Base-by-base conservation (phyloP, 495 filamentous ascomycete species). In the Extremus antarcticus region DNA sequence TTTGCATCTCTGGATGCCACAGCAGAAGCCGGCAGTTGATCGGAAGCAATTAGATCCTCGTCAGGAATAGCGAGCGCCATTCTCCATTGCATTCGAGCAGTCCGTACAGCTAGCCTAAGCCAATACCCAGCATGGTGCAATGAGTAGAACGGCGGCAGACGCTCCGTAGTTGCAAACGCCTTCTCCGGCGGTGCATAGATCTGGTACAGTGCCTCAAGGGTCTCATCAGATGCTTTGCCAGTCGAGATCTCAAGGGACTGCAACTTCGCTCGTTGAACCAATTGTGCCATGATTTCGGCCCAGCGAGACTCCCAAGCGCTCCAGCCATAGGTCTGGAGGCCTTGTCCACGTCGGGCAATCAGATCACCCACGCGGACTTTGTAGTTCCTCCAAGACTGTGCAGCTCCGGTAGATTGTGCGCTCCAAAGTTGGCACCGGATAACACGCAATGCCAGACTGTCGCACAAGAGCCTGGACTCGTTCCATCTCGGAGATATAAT, bases 91-190 rank as follows among this genome's bases (percentile, higher is more conserved):
- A 72, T 65, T 45, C 77, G 76, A 2, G 82, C 68, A 59, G 88
- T 82, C 48, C 79, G 82, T 0, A 85, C 79, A 1, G 88, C 83
- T 15, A 81, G 66, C 23, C 81, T 77, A 50, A 86, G 80, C 87
- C 90, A 96, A 65, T 94, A 96, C 0, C 90, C 90, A 13, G 85
- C 71, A 59, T 96, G 90, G 55, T 95, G 90, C 3, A 96, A 74
- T 11, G 81, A 68, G 52, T 96, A 84, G 81, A 83, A 90, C 0
- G 90, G 87, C 39, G 76, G 75, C 10, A 89, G 68, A 43, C 79
- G 72, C 60, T 94, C 88, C 1, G 70, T 70, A 4, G 78, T 73
- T 32, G 81, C 71, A 11, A 82, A 70, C 2, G 71, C 71, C 66
- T 91, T 94, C 61, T 94, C 88, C 0, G 82, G 81, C 10, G 65